Percentiles rank a stretch among this genome's conserved stretches.
Conservation (phyloP, 78 protist genomes). For the Dictyostelium capitatum region DNA sequence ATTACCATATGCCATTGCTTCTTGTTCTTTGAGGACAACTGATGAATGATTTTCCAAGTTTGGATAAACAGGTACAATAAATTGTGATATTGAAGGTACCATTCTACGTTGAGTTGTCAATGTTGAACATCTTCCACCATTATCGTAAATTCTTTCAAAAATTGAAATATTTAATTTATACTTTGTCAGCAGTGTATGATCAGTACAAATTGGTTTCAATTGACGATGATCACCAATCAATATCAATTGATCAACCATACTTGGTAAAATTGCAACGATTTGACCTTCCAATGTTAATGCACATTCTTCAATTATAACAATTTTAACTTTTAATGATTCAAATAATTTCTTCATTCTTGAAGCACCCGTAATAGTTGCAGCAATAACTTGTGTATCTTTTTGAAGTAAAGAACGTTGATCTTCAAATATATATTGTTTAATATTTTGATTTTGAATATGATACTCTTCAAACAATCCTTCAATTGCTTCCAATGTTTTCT, state of each 20-base stretch:
- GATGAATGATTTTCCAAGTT: slow-evolving; percentile 25
- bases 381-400: slow-evolving; percentile 35
- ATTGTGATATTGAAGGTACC: slow-evolving; percentile 87
- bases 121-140: slow-evolving; percentile 10
- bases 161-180: slow-evolving; percentile 79
- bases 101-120: slow-evolving; percentile 91
- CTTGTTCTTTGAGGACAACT: slow-evolving; percentile 10
- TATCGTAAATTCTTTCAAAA: slow-evolving; percentile 89
- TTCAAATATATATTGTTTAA: slow-evolving; percentile 70
- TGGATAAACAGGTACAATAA: slow-evolving; percentile 78
- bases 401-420: slow-evolving; percentile 14
- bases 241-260: slow-evolving; percentile 74
- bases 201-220: slow-evolving; percentile 86
- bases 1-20: not conserved
- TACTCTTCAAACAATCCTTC: slow-evolving; percentile 22
- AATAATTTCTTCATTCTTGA: slow-evolving; percentile 27
- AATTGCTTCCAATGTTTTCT: slow-evolving; percentile 29
- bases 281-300: slow-evolving; percentile 90
- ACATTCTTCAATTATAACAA: slow-evolving; percentile 79
- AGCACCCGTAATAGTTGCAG: slow-evolving; percentile 72
- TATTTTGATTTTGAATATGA: slow-evolving; percentile 81
- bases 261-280: slow-evolving; percentile 67
- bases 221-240: slow-evolving; percentile 96
- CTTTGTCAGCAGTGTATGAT: slow-evolving; percentile 33
- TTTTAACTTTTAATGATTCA: not conserved